Evolutionary conservation across 2,329 filamentous ascomycete genomes (phyloP), one percentile per base, ranked within the genome.

Genomic region (Rhynchosporium graminicola): DNA sequence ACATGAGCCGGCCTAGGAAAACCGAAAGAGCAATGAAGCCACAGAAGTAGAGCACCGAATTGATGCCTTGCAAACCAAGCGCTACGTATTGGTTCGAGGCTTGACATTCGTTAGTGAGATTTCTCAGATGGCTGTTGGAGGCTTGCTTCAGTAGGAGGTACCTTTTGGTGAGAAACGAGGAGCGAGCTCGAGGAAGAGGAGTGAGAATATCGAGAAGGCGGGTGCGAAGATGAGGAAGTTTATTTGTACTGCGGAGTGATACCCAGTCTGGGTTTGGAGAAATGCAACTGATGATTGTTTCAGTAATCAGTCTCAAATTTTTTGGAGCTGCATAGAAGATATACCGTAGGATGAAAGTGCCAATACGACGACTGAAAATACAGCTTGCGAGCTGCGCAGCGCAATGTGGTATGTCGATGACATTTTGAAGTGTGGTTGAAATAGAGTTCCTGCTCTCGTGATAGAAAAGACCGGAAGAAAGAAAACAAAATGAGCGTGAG

Each of bases 1-100:
- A 60, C 28, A 29, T 33, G 45, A 60, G 58, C 36, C 42, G 31
- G 10, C 28, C 33, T 2, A 60, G 58, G 31, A 60, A 60, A n/a
- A 60, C 40, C 15, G 48, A 60, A 28, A 60, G 47, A 13, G 58
- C 48, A 9, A 60, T 55, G 31, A 60, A 60, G 9, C 58, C 58
- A 2, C 15, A 48, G 29, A 60, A 43, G 28, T 54, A 60, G 29
- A 60, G 12, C 38, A 29, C 38, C 2, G 48, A 33, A 13, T 46
- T n/a, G 4, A 55, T 26, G 20, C 5, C 40, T 33, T 60, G 58
- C 3, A 60, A 4, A 8, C 31, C 4, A 8, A 60, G n/a, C 3
- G 10, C 10, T 3, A 52, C 4, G 20, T 46, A 45, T 29, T 33
- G 48, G 15, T 43, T 31, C 26, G 58, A 26, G 12, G 29, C 58